These are phyloP conservation scores for Chlamydomonas schloesseri DNA, from an alignment of 139 green algal species.

Conservation along the genomic window DNA sequence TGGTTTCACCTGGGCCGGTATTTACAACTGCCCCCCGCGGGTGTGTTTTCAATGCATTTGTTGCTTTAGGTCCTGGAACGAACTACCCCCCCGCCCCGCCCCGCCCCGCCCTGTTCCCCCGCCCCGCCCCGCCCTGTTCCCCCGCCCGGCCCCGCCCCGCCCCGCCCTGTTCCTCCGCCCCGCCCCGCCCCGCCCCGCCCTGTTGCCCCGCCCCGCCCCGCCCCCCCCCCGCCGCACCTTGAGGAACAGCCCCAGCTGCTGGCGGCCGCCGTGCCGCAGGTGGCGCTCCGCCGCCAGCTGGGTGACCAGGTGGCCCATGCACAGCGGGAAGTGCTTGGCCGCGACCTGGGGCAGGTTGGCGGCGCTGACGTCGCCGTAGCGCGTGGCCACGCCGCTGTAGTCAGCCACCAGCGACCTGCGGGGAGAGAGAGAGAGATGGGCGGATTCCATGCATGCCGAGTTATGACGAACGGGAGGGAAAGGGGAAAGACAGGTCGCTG, in stretches of 20 bases:
- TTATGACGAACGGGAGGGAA: neutral
- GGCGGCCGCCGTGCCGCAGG: slow-evolving; percentile 90
- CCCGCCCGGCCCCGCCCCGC: no score
- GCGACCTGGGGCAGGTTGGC: slow-evolving; percentile 61
- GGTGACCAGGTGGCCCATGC: slow-evolving; percentile 84
- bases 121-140: no score
- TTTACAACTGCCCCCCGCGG: no score
- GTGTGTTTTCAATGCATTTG: no score
- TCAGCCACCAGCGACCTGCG: slow-evolving; percentile 38
- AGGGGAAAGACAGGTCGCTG: neutral
- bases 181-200: no score
- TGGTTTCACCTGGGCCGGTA: no score
- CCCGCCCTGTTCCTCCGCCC: no score
- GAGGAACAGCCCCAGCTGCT: slow-evolving; percentile 97
- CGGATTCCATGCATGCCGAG: no score
- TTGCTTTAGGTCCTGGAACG: no score
- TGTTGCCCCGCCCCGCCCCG: no score
- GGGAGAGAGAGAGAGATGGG: neutral
- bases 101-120: no score
- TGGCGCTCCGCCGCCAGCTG: slow-evolving; percentile 84
- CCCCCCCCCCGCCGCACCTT: slow-evolving; percentile 73
- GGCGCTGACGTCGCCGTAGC: slow-evolving; percentile 32
- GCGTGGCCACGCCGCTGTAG: slow-evolving; percentile 42
- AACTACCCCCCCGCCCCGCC: no score
- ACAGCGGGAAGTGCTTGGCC: slow-evolving; percentile 86